Evolutionary conservation across 192 early-diverging fungal genomes (phyloP).

Genomic region (Backusella macrospora): DNA sequence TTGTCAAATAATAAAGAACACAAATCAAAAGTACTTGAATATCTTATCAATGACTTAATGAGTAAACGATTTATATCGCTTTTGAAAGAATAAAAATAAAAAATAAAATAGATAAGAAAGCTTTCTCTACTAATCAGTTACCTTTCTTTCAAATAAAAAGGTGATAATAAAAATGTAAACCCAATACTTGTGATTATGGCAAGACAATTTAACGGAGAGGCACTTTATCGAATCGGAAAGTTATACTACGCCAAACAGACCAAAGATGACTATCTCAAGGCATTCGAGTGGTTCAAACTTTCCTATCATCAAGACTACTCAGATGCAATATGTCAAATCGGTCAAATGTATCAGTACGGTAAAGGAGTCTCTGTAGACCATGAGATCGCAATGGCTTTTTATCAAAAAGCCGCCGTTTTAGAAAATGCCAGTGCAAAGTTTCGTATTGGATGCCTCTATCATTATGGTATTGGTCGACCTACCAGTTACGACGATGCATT

Average conservation of each 20-base stretch:
- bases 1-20: too few species aligned
- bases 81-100: too few species aligned
- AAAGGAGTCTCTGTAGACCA: not conserved
- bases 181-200: not conserved
- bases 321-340: not conserved
- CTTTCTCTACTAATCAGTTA: too few species aligned
- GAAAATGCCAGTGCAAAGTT: not conserved
- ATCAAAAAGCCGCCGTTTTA: not conserved
- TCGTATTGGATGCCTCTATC: not conserved
- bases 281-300: not conserved
- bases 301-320: not conserved
- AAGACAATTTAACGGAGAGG: not conserved
- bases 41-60: too few species aligned
- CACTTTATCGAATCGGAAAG: not conserved
- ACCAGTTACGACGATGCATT: not conserved
- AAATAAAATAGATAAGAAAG: too few species aligned
- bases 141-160: not conserved
- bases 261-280: not conserved
- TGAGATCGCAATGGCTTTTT: not conserved
- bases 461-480: not conserved
- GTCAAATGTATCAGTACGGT: not conserved
- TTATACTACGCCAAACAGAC: not conserved
- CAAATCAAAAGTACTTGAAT: too few species aligned
- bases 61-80: too few species aligned
- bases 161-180: not conserved